Percentiles rank a stretch among this genome's conserved stretches.
Evolutionary conservation across 2,329 filamentous ascomycete genomes (phyloP).

Genomic region (Aspergillus floridensis): DNA sequence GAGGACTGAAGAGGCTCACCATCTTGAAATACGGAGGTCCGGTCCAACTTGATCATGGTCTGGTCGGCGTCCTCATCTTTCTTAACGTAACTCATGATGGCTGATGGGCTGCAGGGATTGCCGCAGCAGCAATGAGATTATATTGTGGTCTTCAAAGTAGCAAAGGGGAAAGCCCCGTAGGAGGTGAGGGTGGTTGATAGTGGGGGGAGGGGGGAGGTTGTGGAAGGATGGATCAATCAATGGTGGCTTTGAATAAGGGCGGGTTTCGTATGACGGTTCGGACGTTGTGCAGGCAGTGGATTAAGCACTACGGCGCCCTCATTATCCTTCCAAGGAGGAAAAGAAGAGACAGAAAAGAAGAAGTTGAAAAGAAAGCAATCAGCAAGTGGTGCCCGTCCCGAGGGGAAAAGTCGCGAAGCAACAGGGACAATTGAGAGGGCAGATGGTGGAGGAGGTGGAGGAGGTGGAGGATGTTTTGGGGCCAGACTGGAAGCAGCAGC

Average conservation of each 20-base stretch:
- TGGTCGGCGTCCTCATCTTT: conserved; percentile 97
- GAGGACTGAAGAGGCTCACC: conserved; percentile 55
- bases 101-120: conserved; percentile 31
- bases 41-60: conserved; percentile 93
- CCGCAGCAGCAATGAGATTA: conserved; percentile 23
- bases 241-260: conserved; percentile 22
- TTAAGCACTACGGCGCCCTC: conserved; percentile 30
- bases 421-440: conserved; percentile 4
- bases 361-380: not conserved
- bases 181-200: not conserved
- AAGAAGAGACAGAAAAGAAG: not conserved
- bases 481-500: not conserved
- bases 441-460: conserved; percentile 17
- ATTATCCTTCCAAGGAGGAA: conserved; percentile 24
- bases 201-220: not conserved
- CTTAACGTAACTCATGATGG: conserved; percentile 89
- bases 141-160: conserved; percentile 13
- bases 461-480: conserved; percentile 14
- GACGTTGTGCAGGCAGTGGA: conserved; percentile 23
- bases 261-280: conserved; percentile 20
- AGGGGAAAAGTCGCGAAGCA: not conserved
- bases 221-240: conserved; percentile 18
- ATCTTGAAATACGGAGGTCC: conserved; percentile 98
- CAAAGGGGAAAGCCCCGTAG: conserved; percentile 11
- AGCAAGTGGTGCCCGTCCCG: not conserved